These are phyloP conservation scores for Saccharum hybrid DNA, from an alignment of 202 grass and related monocot genomes.

Conservation along the genomic window DNA sequence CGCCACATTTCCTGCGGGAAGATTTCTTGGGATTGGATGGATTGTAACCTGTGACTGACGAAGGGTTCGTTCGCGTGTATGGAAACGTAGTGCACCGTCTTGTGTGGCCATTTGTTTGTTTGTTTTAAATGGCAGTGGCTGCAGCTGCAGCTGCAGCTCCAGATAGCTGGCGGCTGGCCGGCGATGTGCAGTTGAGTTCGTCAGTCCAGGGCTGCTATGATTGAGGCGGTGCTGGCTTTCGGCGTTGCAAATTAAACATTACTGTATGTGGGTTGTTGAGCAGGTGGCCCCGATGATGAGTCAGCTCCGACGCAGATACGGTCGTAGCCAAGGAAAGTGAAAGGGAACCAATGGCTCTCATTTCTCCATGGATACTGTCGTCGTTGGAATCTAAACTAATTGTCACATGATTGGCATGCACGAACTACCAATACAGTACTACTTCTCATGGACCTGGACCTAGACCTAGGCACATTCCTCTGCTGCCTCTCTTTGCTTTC, in stretches of 20 bases:
- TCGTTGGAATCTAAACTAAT: neutral
- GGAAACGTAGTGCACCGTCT: too few relatives aligned
- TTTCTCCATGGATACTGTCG: neutral
- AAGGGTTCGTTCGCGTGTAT: too few relatives aligned
- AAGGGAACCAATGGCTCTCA: neutral
- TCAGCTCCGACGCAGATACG: too few relatives aligned
- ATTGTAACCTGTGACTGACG: neutral
- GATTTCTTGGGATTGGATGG: neutral
- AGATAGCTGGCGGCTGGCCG: neutral
- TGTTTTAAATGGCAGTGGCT: neutral
- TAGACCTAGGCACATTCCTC: neutral
- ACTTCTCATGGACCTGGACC: too few relatives aligned
- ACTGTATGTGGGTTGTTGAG: slow-evolving; percentile 30
- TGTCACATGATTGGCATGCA: neutral
- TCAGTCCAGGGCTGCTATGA: neutral
- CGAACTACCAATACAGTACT: neutral
- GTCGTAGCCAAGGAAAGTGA: neutral
- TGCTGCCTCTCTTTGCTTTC: too few relatives aligned
- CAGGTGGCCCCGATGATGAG: slow-evolving; percentile 16
- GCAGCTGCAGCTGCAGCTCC: neutral
- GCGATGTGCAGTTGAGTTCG: too few relatives aligned
- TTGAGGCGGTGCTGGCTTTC: neutral
- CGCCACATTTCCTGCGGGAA: neutral
- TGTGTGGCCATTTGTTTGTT: neutral
- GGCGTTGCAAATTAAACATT: slow-evolving; percentile 19